Base-by-base conservation (phyloP, 192 early-diverging fungal species). In the Pilaira anomala region DNA sequence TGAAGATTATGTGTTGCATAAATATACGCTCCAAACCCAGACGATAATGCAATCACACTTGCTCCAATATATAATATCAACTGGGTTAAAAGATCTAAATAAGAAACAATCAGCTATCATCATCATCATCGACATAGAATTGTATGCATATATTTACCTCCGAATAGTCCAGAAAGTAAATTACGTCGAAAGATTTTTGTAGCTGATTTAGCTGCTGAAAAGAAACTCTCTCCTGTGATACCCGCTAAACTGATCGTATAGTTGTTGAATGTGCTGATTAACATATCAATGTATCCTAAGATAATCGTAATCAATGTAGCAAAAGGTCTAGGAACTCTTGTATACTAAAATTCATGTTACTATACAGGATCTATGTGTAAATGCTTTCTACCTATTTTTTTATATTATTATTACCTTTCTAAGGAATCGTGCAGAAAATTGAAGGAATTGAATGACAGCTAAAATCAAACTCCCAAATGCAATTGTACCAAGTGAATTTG, bases 101-200 rank as follows among this genome's bases (percentile, higher is more conserved):
- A 30, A 30, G 3, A 54, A 5, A 6, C n/a, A 16, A 12, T n/a
- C n/a, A n/a, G n/a, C n/a, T n/a, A n/a, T n/a, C n/a, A n/a, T n/a
- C n/a, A n/a, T n/a, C n/a, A n/a, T n/a, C n/a, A n/a, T n/a, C n/a
- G n/a, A n/a, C n/a, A n/a, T n/a, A n/a, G n/a, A n/a, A n/a, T n/a
- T n/a, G n/a, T n/a, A 33, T 33, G 11, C 16, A 30, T 3, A 24
- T 42, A 7, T 16, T 58, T 72, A 72, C 70, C 71, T 41, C 66
- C 71, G 1, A 85, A 63, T 11, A 90, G 63, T 1, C 88, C 89
- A 58, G 83, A 72, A 3, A 91, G 55, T n/a, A 91, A 67, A 56
- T 93, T 93, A 11, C 91, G 67, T 28, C 88, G 77, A 68, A 93
- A 91, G 28, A 91, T 77, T 57, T 86, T 85, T 45, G 89, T 87